A percentile compares a stretch with the other conserved stretches of the same genome.
These are phyloP conservation scores for Pichia sp. DNA, from an alignment of 1,139 yeast genomes.

Conservation along the genomic window DNA sequence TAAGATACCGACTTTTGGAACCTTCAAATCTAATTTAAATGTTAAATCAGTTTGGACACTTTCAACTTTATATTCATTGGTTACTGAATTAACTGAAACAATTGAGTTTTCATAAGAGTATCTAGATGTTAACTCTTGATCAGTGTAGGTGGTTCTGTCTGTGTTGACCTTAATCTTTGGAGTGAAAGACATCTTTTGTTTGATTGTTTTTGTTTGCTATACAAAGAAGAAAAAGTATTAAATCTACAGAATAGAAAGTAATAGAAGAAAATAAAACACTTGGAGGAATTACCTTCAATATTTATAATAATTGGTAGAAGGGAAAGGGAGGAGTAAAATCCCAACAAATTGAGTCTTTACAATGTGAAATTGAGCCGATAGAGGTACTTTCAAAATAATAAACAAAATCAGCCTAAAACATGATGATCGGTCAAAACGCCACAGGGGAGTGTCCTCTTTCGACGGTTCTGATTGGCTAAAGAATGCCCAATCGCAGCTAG, in stretches of 20 bases:
- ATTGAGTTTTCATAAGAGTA: constrained; percentile 66
- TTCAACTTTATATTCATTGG: constrained; percentile 46
- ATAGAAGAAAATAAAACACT: too few relatives aligned
- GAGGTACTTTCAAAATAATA: too few relatives aligned
- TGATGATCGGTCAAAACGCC: too few relatives aligned
- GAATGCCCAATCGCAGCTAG: too few relatives aligned
- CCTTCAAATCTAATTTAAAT: constrained; percentile 76
- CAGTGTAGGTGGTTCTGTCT: constrained; percentile 54
- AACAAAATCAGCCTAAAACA: too few relatives aligned
- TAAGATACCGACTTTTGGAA: constrained; percentile 84
- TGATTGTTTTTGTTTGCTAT: background rate
- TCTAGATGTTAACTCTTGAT: constrained; percentile 56
- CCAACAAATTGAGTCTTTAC: too few relatives aligned
- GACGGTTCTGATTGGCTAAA: too few relatives aligned
- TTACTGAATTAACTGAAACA: constrained; percentile 41
- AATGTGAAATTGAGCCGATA: too few relatives aligned
- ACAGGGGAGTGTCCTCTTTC: too few relatives aligned
- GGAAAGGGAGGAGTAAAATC: too few relatives aligned
- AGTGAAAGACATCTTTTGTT: constrained; percentile 17
- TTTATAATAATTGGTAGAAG: too few relatives aligned
- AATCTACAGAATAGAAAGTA: background rate
- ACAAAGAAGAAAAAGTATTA: background rate
- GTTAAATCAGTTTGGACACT: constrained; percentile 73
- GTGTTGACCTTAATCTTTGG: constrained; percentile 55
- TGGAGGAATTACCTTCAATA: too few relatives aligned